These are phyloP conservation scores for Bretziella fagacearum DNA, from an alignment of 2,329 filamentous ascomycete species.

Conservation along the genomic window DNA sequence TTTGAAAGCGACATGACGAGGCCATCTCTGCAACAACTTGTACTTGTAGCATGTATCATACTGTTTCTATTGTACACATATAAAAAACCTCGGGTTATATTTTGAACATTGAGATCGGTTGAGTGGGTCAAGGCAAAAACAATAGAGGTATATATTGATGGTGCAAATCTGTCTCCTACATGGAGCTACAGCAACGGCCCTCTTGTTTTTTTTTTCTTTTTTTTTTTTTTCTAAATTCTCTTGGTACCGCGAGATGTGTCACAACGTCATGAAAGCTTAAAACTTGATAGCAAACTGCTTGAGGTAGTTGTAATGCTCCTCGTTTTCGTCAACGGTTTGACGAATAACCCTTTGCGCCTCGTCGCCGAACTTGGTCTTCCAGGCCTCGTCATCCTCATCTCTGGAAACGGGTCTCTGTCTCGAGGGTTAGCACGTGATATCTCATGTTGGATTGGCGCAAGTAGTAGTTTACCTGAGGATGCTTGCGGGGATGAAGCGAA, in stretches of 20 bases:
- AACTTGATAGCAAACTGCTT: constrained; percentile 58
- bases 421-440: constrained; percentile 3
- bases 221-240: background rate
- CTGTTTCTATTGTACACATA: constrained; percentile 3
- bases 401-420: constrained; percentile 42
- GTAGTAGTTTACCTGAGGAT: constrained; percentile 37
- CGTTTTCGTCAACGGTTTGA: constrained; percentile 52
- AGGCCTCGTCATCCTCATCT: constrained; percentile 53
- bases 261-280: constrained; percentile 19
- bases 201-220: too few relatives aligned
- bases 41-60: constrained; percentile 15
- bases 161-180: too few relatives aligned
- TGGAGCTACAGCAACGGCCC: too few relatives aligned
- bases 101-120: too few relatives aligned
- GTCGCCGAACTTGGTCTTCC: constrained; percentile 57
- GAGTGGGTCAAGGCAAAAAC: background rate
- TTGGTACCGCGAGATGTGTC: background rate
- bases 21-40: constrained; percentile 11
- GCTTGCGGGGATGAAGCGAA: constrained; percentile 51
- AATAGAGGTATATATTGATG: too few relatives aligned
- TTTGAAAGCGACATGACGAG: background rate
- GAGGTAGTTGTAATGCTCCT: constrained; percentile 63
- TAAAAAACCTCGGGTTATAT: too few relatives aligned
- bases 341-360: constrained; percentile 54
- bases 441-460: background rate